Evolutionary conservation across 192 early-diverging fungal genomes (phyloP).

Genomic region (Umbelopsis sp.): DNA sequence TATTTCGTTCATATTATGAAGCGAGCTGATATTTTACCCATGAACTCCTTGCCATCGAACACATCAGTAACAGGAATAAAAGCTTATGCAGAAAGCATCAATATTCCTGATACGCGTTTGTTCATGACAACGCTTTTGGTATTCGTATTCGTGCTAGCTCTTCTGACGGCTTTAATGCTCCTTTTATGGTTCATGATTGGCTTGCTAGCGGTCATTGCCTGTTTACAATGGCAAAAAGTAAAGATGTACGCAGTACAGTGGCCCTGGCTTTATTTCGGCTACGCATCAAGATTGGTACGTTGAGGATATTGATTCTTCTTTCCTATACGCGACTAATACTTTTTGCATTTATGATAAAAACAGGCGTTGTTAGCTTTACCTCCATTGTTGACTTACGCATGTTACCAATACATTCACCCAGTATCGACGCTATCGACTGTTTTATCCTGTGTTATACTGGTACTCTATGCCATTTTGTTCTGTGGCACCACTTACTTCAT

Average conservation of each 20-base stretch:
- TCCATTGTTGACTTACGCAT: conserved; percentile 1
- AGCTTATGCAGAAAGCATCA: conserved; percentile 12
- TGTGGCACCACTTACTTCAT: neutral
- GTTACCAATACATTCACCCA: conserved; percentile 1
- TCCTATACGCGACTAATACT: neutral
- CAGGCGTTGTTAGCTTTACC: conserved; percentile 6
- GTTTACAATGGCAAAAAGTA: neutral
- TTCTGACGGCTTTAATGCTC: conserved; percentile 17
- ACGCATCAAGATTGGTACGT: conserved; percentile 16
- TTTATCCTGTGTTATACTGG: neutral
- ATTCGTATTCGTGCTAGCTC: conserved; percentile 2
- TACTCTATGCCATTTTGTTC: neutral
- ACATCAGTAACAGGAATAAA: neutral
- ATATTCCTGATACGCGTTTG: neutral
- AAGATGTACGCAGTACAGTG: neutral
- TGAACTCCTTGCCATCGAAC: conserved; percentile 4
- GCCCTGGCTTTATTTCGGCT: conserved; percentile 10
- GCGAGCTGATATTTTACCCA: neutral
- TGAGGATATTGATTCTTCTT: neutral
- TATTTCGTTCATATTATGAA: neutral
- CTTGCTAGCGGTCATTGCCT: neutral
- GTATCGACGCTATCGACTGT: neutral
- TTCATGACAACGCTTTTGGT: conserved; percentile 20
- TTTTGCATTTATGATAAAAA: too few species aligned
- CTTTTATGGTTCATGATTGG: conserved; percentile 1